phyloP scores from a whole-genome alignment of 2,329 filamentous ascomycete genomes.

The Cryoendolithus antarcticus region DNA sequence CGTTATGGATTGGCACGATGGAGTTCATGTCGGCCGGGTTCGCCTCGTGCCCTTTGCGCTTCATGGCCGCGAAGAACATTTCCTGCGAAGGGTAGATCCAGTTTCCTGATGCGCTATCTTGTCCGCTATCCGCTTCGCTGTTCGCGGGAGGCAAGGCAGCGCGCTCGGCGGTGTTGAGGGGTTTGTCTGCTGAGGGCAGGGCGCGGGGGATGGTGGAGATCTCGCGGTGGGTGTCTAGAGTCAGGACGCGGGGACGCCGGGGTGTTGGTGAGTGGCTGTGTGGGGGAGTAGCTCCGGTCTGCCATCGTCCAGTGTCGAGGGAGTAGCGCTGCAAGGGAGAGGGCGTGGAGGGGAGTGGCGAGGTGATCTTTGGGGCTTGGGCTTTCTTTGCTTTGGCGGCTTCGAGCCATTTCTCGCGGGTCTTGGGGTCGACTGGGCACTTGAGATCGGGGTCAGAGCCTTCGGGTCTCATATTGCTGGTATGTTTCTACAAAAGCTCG shows the following conservation, averaged over 20 bases:
- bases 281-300: conserved; percentile 14
- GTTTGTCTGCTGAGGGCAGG: conserved; percentile 22
- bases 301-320: conserved; percentile 23
- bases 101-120: conserved; percentile 60
- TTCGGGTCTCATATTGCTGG: conserved; percentile 14
- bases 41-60: conserved; percentile 71
- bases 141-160: conserved; percentile 45
- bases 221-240: conserved; percentile 55
- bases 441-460: conserved; percentile 22
- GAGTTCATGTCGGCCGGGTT: conserved; percentile 68
- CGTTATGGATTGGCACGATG: conserved; percentile 94
- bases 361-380: conserved; percentile 16
- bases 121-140: conserved; percentile 63
- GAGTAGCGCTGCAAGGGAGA: conserved; percentile 15
- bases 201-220: conserved; percentile 60
- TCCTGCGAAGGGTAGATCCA: conserved; percentile 96
- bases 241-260: conserved; percentile 8
- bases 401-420: conserved; percentile 74
- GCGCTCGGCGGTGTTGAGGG: conserved; percentile 26
- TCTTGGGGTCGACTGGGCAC: conserved; percentile 85
- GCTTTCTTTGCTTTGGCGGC: conserved; percentile 42
- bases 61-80: conserved; percentile 97
- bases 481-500: not conserved
- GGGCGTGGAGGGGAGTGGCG: conserved; percentile 7
- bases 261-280: conserved; percentile 19